These are phyloP conservation scores for Globisporangium paddicum DNA, from an alignment of 352 stramenopile species.

Conservation along the genomic window DNA sequence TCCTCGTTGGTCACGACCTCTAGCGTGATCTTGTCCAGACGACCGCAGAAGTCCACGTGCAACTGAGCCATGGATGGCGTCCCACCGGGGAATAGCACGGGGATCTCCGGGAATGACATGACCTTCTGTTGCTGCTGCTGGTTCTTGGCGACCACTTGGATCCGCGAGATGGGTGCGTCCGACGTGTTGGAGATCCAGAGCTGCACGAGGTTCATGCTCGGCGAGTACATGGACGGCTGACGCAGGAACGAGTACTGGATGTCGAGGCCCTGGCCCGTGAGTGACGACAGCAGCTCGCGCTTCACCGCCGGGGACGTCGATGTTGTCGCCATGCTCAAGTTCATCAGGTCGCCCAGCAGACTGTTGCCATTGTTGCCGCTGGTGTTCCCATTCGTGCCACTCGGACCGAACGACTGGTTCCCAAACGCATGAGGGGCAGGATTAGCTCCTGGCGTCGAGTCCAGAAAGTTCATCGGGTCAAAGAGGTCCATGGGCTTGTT, in stretches of 20 bases:
- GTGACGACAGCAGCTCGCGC: slow-evolving; percentile 45
- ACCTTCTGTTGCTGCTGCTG: slow-evolving; percentile 29
- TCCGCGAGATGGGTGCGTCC: slow-evolving; percentile 43
- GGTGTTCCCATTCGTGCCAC: neutral
- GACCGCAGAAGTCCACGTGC: slow-evolving; percentile 77
- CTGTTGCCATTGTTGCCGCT: slow-evolving; percentile 12
- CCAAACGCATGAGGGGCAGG: slow-evolving; percentile 9
- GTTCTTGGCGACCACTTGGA: slow-evolving; percentile 36
- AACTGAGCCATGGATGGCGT: slow-evolving; percentile 72
- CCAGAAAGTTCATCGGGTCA: slow-evolving; percentile 45
- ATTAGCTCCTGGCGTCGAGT: slow-evolving; percentile 10
- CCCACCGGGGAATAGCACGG: slow-evolving; percentile 76
- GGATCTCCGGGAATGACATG: slow-evolving; percentile 76
- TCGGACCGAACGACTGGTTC: slow-evolving; percentile 4
- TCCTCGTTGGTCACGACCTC: slow-evolving; percentile 52
- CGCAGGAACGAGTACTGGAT: slow-evolving; percentile 69
- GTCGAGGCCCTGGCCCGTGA: slow-evolving; percentile 50
- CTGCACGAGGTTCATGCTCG: slow-evolving; percentile 70
- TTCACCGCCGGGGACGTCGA: slow-evolving; percentile 22
- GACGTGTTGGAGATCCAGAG: slow-evolving; percentile 69
- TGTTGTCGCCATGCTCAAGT: slow-evolving; percentile 44
- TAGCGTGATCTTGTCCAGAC: slow-evolving; percentile 61
- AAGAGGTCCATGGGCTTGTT: slow-evolving; percentile 34
- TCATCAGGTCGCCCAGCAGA: slow-evolving; percentile 56
- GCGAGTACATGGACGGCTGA: slow-evolving; percentile 48